phyloP scores from a whole-genome alignment of 179 eudicot genomes.

The Heliamphora pulchella region DNA sequence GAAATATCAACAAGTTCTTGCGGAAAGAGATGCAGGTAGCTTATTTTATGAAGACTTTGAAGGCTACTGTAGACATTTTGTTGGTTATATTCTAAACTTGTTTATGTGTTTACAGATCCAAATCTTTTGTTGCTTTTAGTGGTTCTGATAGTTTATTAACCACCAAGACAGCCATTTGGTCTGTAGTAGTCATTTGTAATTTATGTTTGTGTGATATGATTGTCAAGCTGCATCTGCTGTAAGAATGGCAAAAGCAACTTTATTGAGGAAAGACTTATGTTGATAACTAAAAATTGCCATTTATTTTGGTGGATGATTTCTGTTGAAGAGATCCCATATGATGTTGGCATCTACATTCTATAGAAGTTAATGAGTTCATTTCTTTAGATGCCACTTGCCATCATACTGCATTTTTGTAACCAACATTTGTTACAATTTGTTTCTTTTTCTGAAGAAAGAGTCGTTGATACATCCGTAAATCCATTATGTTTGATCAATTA shows the following conservation, averaged over 20 bases:
- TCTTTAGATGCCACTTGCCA: conserved; percentile 1
- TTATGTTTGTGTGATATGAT: background rate
- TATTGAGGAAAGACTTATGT: background rate
- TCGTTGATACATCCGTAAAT: background rate
- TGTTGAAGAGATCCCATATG: background rate
- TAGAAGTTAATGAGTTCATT: conserved; percentile 10
- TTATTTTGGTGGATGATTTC: background rate
- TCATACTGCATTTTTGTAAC: background rate
- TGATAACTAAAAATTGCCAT: background rate
- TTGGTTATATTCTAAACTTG: background rate
- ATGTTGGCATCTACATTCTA: conserved; percentile 4
- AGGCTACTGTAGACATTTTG: background rate
- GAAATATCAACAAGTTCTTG: conserved; percentile 70
- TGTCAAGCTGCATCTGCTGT: background rate
- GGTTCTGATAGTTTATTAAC: background rate
- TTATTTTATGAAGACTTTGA: conserved; percentile 1
- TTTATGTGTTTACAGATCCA: background rate
- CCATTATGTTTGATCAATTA: background rate
- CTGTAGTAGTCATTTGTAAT: background rate
- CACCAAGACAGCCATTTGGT: conserved; percentile 2
- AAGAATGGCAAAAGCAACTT: background rate
- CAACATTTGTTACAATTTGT: background rate
- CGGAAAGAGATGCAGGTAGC: conserved; percentile 87
- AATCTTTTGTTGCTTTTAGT: background rate
- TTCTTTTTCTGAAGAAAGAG: background rate